Evolutionary conservation across 2,329 filamentous ascomycete genomes (phyloP).

Genomic region (Pseudopyrenochaeta lycopersici): DNA sequence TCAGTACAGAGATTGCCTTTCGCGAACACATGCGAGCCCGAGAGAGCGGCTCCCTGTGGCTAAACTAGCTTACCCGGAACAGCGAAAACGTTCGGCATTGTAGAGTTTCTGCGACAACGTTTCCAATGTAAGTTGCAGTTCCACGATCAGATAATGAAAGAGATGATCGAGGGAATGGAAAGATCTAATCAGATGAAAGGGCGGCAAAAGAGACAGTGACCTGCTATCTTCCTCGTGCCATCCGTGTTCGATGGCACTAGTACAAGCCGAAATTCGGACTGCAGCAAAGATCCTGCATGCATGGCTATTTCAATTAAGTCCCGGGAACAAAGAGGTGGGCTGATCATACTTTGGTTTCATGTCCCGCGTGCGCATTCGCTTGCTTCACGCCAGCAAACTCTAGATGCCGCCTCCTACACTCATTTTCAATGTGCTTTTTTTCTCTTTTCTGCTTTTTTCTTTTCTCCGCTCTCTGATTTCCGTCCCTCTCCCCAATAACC

Average conservation of each 20-base stretch:
- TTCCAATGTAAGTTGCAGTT: neutral
- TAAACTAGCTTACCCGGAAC: constrained; percentile 64
- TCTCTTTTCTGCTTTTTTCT: no score
- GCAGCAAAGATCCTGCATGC: constrained; percentile 4
- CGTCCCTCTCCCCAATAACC: no score
- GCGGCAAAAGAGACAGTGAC: neutral
- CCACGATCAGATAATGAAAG: constrained; percentile 12
- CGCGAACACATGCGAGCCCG: neutral
- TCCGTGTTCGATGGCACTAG: constrained; percentile 10
- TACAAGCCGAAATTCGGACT: constrained; percentile 19
- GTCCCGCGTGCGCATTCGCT: neutral
- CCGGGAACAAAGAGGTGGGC: constrained; percentile 2
- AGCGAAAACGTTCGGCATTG: constrained; percentile 75
- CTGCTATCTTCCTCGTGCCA: neutral
- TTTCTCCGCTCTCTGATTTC: no score
- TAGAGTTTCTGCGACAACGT: constrained; percentile 9
- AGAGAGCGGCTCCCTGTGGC: neutral
- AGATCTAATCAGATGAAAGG: constrained; percentile 37
- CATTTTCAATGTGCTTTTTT: no score
- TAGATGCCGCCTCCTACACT: no score
- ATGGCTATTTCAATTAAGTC: constrained; percentile 9
- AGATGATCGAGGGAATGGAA: constrained; percentile 2
- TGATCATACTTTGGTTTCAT: constrained; percentile 9
- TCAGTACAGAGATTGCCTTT: constrained; percentile 1
- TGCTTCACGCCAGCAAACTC: no score